Evolutionary conservation across 1,139 yeast genomes (phyloP).

Genomic region (Suhomyces bolitotheri): DNA sequence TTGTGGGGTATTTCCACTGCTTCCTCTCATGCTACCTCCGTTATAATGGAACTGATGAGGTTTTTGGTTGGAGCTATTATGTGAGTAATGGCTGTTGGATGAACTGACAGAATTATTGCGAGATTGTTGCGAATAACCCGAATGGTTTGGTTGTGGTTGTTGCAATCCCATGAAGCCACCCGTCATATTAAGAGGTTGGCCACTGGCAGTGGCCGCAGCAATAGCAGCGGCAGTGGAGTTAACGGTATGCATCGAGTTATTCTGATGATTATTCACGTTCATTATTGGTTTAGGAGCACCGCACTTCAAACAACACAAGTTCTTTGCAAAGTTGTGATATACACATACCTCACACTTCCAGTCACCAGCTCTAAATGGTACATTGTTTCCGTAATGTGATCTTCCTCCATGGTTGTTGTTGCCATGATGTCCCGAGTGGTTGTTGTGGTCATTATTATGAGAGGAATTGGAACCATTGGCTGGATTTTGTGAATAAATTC

Average conservation of each 20-base stretch:
- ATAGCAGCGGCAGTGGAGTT: constrained; percentile 53
- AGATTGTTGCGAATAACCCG: constrained; percentile 16
- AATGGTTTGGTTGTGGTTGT: constrained; percentile 32
- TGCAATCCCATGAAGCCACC: constrained; percentile 31
- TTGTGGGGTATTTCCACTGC: constrained; percentile 24
- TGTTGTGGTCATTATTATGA: constrained; percentile 8
- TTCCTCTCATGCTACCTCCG: constrained; percentile 18
- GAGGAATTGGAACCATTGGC: constrained; percentile 3
- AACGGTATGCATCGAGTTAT: constrained; percentile 33
- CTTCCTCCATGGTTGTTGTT: constrained; percentile 20
- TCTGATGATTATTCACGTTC: constrained; percentile 27
- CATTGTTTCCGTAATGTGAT: constrained; percentile 41
- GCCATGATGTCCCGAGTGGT: constrained; percentile 14
- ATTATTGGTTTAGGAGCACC: constrained; percentile 71
- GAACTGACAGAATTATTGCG: constrained; percentile 16
- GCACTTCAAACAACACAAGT: constrained; percentile 81
- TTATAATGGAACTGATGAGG: constrained; percentile 14
- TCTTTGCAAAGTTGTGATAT: constrained; percentile 93
- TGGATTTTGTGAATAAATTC: constrained; percentile 6
- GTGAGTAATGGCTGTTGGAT: constrained; percentile 13
- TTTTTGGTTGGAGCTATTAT: constrained; percentile 10
- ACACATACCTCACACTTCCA: constrained; percentile 92
- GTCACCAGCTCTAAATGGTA: constrained; percentile 95
- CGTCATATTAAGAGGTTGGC: constrained; percentile 45
- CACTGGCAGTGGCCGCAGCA: constrained; percentile 56